Evolutionary conservation across 352 stramenopile genomes (phyloP).

Genomic region (Globisporangium heterothallicum): DNA sequence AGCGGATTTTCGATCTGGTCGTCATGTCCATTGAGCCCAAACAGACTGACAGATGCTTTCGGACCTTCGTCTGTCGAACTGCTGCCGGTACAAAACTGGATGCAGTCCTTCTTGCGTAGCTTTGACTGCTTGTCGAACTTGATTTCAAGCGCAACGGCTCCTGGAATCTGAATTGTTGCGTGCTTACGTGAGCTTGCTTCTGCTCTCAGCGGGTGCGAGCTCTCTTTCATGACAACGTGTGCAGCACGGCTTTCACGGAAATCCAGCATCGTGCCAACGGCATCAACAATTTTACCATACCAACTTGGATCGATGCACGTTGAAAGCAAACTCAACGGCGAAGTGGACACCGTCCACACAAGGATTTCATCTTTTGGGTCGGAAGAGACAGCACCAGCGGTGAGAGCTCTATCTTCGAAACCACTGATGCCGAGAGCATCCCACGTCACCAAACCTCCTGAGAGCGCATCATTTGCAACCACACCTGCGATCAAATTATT

Average conservation of each 20-base stretch:
- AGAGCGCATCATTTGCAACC: slow-evolving; percentile 8
- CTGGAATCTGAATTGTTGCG: slow-evolving; percentile 32
- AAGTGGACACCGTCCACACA: slow-evolving; percentile 16
- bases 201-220: slow-evolving; percentile 28
- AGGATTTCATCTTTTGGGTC: slow-evolving; percentile 2
- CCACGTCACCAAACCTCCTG: background rate
- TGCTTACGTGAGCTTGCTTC: slow-evolving; percentile 1
- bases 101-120: slow-evolving; percentile 24
- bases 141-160: slow-evolving; percentile 60
- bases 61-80: background rate
- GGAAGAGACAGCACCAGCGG: background rate
- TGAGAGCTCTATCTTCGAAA: background rate
- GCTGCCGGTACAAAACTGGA: slow-evolving; percentile 19
- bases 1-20: slow-evolving; percentile 21
- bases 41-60: slow-evolving; percentile 15
- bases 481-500: slow-evolving; percentile 26
- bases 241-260: slow-evolving; percentile 35
- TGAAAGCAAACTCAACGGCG: slow-evolving; percentile 31
- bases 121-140: slow-evolving; percentile 56
- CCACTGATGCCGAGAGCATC: background rate
- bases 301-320: slow-evolving; percentile 31
- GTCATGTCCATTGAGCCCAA: slow-evolving; percentile 28
- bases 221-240: slow-evolving; percentile 43
- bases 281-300: slow-evolving; percentile 58
- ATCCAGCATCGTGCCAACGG: slow-evolving; percentile 48